A percentile compares a stretch with the other conserved stretches of the same genome.
Conservation (phyloP, 495 filamentous ascomycete genomes). For the Podospora didyma region DNA sequence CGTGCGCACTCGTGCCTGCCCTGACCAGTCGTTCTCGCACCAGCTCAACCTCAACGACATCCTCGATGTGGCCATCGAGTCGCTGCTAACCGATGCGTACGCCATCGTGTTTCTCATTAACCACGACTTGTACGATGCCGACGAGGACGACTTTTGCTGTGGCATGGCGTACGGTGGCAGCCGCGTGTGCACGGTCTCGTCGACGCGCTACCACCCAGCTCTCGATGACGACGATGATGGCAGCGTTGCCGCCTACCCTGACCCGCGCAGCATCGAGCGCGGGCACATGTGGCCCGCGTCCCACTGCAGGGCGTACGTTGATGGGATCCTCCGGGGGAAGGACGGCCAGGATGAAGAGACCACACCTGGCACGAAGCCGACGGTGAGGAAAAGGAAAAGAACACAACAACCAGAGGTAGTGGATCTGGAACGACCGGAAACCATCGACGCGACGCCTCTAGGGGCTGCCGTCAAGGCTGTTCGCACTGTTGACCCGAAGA, state of each 20-base stretch:
- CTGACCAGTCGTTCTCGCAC: conserved; percentile 41
- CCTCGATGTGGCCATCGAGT: conserved; percentile 53
- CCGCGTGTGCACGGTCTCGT: conserved; percentile 56
- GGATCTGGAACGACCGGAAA: not conserved
- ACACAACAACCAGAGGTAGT: not conserved
- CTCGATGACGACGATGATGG: not conserved
- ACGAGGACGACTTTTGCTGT: conserved; percentile 64
- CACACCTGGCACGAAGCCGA: too few relatives aligned
- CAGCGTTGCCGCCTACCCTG: not conserved
- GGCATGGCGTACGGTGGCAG: conserved; percentile 63
- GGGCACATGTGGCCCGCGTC: not conserved
- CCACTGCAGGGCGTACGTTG: not conserved
- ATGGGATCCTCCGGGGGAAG: not conserved
- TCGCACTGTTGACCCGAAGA: not conserved
- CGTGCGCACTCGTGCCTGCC: conserved; percentile 50
- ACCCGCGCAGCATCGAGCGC: not conserved
- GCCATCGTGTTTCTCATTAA: conserved; percentile 53
- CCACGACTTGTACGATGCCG: conserved; percentile 64
- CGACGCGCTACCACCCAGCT: conserved; percentile 55
- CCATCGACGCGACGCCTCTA: not conserved
- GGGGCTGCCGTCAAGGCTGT: not conserved
- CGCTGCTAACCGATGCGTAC: conserved; percentile 58
- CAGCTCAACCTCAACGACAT: conserved; percentile 64
- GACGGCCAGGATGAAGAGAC: not conserved
- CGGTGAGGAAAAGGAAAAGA: not conserved